Percentiles rank a stretch among this genome's conserved stretches.
phyloP scores from a whole-genome alignment of 208 protist species.

The Leishmania turanica region DNA sequence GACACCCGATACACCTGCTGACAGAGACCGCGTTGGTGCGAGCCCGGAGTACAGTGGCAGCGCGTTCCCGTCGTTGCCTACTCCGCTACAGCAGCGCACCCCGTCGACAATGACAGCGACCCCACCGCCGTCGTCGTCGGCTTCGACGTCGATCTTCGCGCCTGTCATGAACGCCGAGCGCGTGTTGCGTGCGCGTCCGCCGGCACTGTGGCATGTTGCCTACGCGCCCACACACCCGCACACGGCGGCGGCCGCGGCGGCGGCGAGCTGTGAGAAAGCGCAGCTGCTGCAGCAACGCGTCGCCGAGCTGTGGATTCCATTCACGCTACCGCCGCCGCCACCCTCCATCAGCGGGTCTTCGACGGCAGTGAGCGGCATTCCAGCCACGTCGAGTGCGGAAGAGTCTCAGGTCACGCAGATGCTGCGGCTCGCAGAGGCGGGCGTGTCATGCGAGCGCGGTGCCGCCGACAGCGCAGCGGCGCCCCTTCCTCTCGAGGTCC shows the following conservation, averaged over 20 bases:
- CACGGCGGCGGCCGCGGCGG: neutral
- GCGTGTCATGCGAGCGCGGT: neutral
- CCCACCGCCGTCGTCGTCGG: neutral
- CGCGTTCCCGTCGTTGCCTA: neutral
- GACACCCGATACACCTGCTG: neutral
- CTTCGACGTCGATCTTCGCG: neutral
- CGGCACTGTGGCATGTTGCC: conserved; percentile 16
- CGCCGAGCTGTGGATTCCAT: conserved; percentile 31
- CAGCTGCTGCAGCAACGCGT: conserved; percentile 18
- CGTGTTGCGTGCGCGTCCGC: conserved; percentile 16
- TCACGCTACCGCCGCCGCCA: conserved; percentile 6
- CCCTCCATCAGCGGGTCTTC: neutral
- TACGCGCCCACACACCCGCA: conserved; percentile 11
- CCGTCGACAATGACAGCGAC: neutral
- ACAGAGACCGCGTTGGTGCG: neutral
- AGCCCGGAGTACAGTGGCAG: neutral
- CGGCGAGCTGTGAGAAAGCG: neutral
- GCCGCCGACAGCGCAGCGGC: neutral
- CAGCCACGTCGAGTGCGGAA: neutral
- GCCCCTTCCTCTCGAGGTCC: conserved; percentile 16
- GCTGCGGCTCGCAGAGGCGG: conserved; percentile 3
- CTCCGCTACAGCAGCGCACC: neutral
- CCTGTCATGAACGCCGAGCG: conserved; percentile 17
- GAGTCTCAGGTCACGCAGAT: neutral
- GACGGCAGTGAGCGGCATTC: neutral